Base-by-base conservation (phyloP, 1,139 yeast genomes). In the Geotrichum reessii region DNA sequence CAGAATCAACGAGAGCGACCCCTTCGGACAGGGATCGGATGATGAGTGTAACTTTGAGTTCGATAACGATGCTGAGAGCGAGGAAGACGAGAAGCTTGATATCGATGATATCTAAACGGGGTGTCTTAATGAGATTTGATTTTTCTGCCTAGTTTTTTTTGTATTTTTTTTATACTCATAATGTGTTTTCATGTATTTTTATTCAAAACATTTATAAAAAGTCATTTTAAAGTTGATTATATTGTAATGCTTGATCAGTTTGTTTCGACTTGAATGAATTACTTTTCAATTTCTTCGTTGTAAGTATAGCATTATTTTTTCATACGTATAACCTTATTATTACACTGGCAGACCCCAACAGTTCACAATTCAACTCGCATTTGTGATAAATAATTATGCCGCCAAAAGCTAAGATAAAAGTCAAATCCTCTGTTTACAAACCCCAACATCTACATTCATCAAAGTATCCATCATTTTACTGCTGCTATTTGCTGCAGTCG, bases 1-100 rank as follows among this genome's bases (percentile, higher is more conserved):
- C 64, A 89, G 91, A 80, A 95, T 95, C 75, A 92, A 93, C 77
- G 99, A 95, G 80, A 90, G 96, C 65, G 98, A 93, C 74, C 91
- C 96, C 64, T 92, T 91, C 72, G 97, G 96, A 71, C 95, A 86
- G 72, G 98, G 91, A 67, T 96, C 92, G 58, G 99, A 92, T 64
- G 98, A 92, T 67, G 99, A 93, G 70, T 96, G 92, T 74, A 93
- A 93, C 83, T 92, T 95, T 76, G 99, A 95, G 78, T 95, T 95
- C 76, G 99, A 97, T 74, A 93, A 88, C 71, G 97, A 91, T 65
- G 95, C 90, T 63, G 90, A 83, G 62, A 86, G 81, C 58, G 92
- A 83, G 17, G 90, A 84, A 8, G 92, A 82, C 49, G 87, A 85
- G 71, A 95, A 87, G 71, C 78, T 81, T 65, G 86, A 84, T 72